Evolutionary conservation across 148 eudicot genomes (phyloP), one percentile per base, ranked within the genome.

Genomic region (Cornus kousa): DNA sequence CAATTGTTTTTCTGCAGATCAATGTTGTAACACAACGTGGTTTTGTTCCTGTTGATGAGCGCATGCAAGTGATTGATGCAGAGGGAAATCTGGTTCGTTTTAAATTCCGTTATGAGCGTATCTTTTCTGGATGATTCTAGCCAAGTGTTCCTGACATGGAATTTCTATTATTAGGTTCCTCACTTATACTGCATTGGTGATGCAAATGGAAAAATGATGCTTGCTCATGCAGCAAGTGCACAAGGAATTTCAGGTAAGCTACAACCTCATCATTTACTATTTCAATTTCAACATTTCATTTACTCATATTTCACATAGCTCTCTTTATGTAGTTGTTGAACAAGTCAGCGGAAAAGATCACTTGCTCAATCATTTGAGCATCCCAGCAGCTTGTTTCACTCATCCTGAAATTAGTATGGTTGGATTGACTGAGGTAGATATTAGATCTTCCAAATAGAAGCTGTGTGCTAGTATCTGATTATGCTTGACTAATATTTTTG

Each of bases 161-260:
- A 74, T 43, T 74, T 40, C 32, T 57, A 68, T 79, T 50, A 31
- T 77, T 81, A 94, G 98, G 91, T 94, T 73, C 97, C 97, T 75
- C 90, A 94, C 88, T 71, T 94, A 67, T 94, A 90, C 79, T 94
- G 98, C 83, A 94, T 94, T 83, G 98, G 98, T 81, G 98, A 94
- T 89, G 98, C 98, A 80, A 94, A 94, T 79, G 98, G 98, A 39
- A 92, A 92, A 85, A 80, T 94, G 91, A 94, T 94, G 98, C 88
- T 94, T 89, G 98, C 98, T 75, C 98, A 94, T 86, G 98, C 98
- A 50, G 98, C 98, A 57, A 94, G 98, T 82, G 98, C 98, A 69
- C 98, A 94, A 69, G 98, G 98, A 64, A 94, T 94, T 68, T 94
- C 98, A 76, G 98, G 98, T 85, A 80, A 2, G 55, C 14, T 48